A percentile compares a stretch with the other conserved stretches of the same genome.
phyloP scores from a whole-genome alignment of 2,329 filamentous ascomycete species.

The Curvularia verruculosa region DNA sequence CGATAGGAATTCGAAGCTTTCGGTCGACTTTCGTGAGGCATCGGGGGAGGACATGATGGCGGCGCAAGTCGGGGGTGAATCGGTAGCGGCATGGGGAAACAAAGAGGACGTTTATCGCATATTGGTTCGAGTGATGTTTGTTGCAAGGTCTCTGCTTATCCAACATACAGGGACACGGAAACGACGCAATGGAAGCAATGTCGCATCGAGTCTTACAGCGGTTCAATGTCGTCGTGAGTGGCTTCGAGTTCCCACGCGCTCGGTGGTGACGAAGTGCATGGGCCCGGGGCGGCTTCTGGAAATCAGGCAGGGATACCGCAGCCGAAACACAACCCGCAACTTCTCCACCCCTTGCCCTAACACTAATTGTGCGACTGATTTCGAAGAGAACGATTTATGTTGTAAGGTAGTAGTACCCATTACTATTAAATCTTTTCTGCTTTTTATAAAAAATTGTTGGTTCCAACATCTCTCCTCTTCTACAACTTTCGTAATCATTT shows the following conservation, averaged over 20 bases:
- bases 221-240: slow-evolving; percentile 3
- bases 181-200: slow-evolving; percentile 1
- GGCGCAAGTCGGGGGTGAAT: slow-evolving; percentile 35
- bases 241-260: slow-evolving; percentile 15
- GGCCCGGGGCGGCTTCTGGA: slow-evolving; percentile 12
- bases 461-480: no score
- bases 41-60: slow-evolving; percentile 50
- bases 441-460: no score
- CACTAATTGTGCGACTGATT: background rate
- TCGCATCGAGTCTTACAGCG: slow-evolving; percentile 4
- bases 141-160: background rate
- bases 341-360: slow-evolving; percentile 7
- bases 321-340: slow-evolving; percentile 13
- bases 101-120: slow-evolving; percentile 25
- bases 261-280: slow-evolving; percentile 16
- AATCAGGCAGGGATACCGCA: slow-evolving; percentile 12
- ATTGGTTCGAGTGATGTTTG: background rate
- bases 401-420: no score
- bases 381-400: no score
- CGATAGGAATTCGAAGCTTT: slow-evolving; percentile 57
- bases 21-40: slow-evolving; percentile 54
- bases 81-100: slow-evolving; percentile 45
- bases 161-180: background rate
- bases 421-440: no score
- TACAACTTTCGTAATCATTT: no score